phyloP scores from a whole-genome alignment of 2,329 filamentous ascomycete genomes.

The Madurella fahalii region DNA sequence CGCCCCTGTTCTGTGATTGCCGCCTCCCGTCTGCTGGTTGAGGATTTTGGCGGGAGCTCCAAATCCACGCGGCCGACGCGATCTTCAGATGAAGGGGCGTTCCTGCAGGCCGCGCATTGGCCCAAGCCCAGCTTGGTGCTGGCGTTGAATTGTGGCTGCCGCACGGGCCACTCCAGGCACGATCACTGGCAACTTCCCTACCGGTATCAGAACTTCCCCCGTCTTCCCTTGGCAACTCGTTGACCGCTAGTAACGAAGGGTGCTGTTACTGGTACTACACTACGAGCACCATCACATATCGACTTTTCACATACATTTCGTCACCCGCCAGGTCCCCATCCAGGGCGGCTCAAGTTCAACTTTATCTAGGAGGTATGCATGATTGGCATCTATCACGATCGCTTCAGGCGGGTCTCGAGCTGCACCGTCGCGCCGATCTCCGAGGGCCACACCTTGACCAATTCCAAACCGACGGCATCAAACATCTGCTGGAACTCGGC shows the following conservation, averaged over 20 bases:
- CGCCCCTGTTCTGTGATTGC: background rate
- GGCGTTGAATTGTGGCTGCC: background rate
- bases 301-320: too few species aligned
- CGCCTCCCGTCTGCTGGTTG: background rate
- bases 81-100: slow-evolving; percentile 9
- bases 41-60: background rate
- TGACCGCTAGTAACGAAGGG: too few species aligned
- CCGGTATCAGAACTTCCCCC: too few species aligned
- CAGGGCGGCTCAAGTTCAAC: too few species aligned
- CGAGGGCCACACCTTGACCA: slow-evolving; percentile 33
- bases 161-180: background rate
- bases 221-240: too few species aligned
- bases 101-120: slow-evolving; percentile 6
- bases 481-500: slow-evolving; percentile 31
- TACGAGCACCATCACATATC: too few species aligned
- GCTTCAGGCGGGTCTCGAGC: slow-evolving; percentile 30
- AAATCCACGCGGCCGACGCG: slow-evolving; percentile 17
- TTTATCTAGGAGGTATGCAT: too few species aligned
- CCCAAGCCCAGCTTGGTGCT: background rate
- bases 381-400: background rate
- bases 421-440: slow-evolving; percentile 31
- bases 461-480: slow-evolving; percentile 30
- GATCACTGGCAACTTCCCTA: too few species aligned
- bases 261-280: too few species aligned
- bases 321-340: too few species aligned